Evolutionary conservation across 345 rosid species (phyloP).

Genomic region (Excoecaria cochinchinensis): DNA sequence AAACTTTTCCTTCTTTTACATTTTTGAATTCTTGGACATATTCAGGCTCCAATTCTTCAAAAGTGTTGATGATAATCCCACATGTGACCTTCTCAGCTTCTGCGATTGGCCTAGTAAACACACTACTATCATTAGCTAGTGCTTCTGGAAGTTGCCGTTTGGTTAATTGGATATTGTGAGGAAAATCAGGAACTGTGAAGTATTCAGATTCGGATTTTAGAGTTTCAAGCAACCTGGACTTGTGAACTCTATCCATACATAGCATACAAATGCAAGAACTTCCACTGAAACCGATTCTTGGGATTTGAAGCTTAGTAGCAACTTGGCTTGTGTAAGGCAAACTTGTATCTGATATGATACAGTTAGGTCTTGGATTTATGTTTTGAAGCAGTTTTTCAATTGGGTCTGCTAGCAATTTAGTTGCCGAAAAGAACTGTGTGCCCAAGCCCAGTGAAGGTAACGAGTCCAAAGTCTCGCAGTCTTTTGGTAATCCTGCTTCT

Average conservation of each 20-base stretch:
- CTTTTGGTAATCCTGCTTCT: conserved; percentile 21
- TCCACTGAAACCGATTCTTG: conserved; percentile 28
- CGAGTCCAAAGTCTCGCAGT: conserved; percentile 16
- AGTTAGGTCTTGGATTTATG: conserved; percentile 21
- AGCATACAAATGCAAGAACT: conserved; percentile 11
- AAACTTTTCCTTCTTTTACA: background rate
- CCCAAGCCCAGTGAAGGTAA: conserved; percentile 16
- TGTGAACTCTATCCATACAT: background rate
- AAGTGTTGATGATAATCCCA: conserved; percentile 14
- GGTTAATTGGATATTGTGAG: conserved; percentile 3
- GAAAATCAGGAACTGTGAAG: conserved; percentile 14
- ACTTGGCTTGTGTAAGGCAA: conserved; percentile 22
- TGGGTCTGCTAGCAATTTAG: conserved; percentile 13
- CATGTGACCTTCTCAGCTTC: background rate
- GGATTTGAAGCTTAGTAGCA: conserved; percentile 23
- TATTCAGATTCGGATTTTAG: background rate
- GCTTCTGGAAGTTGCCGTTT: background rate
- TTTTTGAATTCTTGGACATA: background rate
- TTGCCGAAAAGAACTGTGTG: conserved; percentile 7
- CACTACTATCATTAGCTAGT: background rate
- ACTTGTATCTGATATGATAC: conserved; percentile 37
- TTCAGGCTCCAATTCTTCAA: conserved; percentile 15
- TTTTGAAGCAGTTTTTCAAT: conserved; percentile 20
- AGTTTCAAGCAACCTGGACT: background rate
- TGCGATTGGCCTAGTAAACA: background rate